A percentile compares a stretch with the other conserved stretches of the same genome.
Evolutionary conservation across 2,329 filamentous ascomycete species (phyloP).

Genomic region (Zymoseptoria passerinii): DNA sequence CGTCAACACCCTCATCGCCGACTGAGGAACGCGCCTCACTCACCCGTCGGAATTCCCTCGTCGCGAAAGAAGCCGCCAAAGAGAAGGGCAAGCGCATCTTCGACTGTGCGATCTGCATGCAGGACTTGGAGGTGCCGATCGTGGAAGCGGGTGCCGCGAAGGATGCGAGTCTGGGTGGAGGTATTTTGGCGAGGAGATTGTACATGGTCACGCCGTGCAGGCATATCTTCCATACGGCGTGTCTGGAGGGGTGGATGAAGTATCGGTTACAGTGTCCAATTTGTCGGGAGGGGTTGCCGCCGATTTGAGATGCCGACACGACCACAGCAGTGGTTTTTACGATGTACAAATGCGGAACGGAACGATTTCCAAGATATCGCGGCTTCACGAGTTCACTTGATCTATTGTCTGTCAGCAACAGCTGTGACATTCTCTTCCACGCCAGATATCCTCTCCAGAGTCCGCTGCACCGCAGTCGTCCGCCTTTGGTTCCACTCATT

Average conservation of each 20-base stretch:
- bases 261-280: conserved; percentile 91
- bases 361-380: too few species aligned
- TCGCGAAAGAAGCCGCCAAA: conserved; percentile 30
- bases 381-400: too few species aligned
- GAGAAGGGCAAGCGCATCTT: conserved; percentile 55
- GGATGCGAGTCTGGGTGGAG: conserved; percentile 42
- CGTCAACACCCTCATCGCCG: conserved; percentile 21
- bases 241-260: conserved; percentile 93
- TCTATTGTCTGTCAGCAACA: too few species aligned
- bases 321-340: too few species aligned
- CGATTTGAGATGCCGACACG: conserved; percentile 36
- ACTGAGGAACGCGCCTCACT: conserved; percentile 20
- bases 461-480: background rate
- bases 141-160: conserved; percentile 43
- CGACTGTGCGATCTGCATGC: conserved; percentile 93
- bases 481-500: background rate
- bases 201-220: conserved; percentile 98
- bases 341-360: too few species aligned
- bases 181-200: conserved; percentile 66
- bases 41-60: conserved; percentile 9
- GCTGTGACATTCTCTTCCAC: too few species aligned
- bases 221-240: conserved; percentile 88
- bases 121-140: conserved; percentile 81
- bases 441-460: too few species aligned
- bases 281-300: conserved; percentile 80